Evolutionary conservation across 495 filamentous ascomycete species (phyloP).

Genomic region (Penicillium dipodomyicola): DNA sequence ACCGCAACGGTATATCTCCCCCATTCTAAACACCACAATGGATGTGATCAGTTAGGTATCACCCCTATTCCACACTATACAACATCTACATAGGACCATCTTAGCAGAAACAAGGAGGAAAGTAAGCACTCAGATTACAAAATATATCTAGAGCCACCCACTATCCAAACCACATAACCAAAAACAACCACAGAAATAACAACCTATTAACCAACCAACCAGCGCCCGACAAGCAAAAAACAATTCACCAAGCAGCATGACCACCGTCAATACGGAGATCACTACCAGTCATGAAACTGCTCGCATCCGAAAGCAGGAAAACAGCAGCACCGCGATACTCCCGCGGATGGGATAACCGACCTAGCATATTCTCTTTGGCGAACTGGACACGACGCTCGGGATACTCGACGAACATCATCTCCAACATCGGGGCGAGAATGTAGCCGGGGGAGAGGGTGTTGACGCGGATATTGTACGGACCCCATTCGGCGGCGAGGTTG

Average conservation of each 20-base stretch:
- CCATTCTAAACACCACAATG: too few relatives aligned
- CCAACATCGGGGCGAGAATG: constrained; percentile 41
- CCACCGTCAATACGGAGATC: constrained; percentile 42
- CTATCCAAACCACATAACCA: too few relatives aligned
- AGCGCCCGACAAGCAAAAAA: not conserved
- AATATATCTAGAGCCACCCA: too few relatives aligned
- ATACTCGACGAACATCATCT: constrained; percentile 44
- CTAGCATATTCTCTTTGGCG: constrained; percentile 37
- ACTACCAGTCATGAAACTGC: constrained; percentile 42
- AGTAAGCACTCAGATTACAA: too few relatives aligned
- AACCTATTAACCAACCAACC: not conserved
- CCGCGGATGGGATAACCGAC: constrained; percentile 37
- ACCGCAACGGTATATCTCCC: not conserved
- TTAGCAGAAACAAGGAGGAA: too few relatives aligned
- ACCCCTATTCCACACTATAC: too few relatives aligned
- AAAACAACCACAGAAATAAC: not conserved
- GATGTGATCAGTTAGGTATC: too few relatives aligned
- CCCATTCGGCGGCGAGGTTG: constrained; percentile 69
- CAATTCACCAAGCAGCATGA: constrained; percentile 14
- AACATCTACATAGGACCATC: too few relatives aligned
- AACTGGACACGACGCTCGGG: constrained; percentile 55
- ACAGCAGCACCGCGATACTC: constrained; percentile 45
- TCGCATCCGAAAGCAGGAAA: constrained; percentile 45
- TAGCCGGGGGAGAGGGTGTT: constrained; percentile 51
- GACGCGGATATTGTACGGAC: constrained; percentile 32